Conservation (phyloP, 179 eudicot species). For the Silene coronaria region DNA sequence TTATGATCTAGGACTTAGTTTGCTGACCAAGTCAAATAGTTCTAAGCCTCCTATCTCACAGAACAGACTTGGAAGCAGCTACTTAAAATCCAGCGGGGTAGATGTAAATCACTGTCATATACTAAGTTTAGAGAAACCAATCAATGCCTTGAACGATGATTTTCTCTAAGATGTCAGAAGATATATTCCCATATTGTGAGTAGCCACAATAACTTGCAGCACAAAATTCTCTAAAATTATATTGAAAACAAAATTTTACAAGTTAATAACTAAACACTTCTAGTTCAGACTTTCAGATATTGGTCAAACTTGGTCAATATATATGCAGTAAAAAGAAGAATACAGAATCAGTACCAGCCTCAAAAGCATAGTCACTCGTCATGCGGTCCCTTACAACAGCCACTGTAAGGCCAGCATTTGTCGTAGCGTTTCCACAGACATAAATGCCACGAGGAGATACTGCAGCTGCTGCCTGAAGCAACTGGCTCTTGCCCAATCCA, state of each 20-base stretch:
- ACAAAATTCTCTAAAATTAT: background rate
- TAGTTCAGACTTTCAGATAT: slow-evolving; percentile 4
- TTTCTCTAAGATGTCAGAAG: slow-evolving; percentile 3
- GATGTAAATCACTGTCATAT: background rate
- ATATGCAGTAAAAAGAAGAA: slow-evolving; percentile 17
- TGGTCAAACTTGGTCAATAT: background rate
- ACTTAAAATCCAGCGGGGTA: background rate
- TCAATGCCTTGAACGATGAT: background rate
- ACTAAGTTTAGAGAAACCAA: slow-evolving; percentile 2
- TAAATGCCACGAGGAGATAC: slow-evolving; percentile 99
- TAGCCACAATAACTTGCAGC: background rate
- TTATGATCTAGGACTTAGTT: background rate
- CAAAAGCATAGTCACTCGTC: slow-evolving; percentile 95
- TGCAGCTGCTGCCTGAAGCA: slow-evolving; percentile 91
- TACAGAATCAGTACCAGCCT: slow-evolving; percentile 62
- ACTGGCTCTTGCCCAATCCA: slow-evolving; percentile 87
- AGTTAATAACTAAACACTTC: background rate
- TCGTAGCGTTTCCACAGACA: slow-evolving; percentile 96
- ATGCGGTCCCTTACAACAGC: slow-evolving; percentile 95
- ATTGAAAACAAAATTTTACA: background rate
- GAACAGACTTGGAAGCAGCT: slow-evolving; percentile 4
- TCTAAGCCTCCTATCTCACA: background rate
- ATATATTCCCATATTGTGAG: background rate
- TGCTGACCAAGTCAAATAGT: background rate
- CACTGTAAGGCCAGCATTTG: slow-evolving; percentile 97